Evolutionary conservation across 2,329 filamentous ascomycete genomes (phyloP).

Genomic region (Colletotrichum magnum): DNA sequence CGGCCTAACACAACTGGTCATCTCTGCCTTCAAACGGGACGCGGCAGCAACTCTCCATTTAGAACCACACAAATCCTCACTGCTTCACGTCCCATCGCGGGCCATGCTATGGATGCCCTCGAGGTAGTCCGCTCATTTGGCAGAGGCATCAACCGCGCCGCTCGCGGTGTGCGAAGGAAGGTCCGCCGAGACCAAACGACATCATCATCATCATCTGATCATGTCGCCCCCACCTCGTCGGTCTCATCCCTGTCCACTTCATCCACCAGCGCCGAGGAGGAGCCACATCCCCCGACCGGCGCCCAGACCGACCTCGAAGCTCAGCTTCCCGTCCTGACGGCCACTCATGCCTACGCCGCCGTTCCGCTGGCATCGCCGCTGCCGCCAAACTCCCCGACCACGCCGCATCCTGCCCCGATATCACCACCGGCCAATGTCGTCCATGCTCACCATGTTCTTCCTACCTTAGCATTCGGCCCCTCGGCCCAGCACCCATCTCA

Average conservation of each 20-base stretch:
- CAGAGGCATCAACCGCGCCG: slow-evolving; percentile 35
- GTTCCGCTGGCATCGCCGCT: slow-evolving; percentile 32
- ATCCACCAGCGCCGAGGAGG: slow-evolving; percentile 37
- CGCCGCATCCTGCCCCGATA: slow-evolving; percentile 11
- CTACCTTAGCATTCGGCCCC: slow-evolving; percentile 28
- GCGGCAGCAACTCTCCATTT: slow-evolving; percentile 20
- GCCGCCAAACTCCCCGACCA: slow-evolving; percentile 16
- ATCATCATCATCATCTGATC: slow-evolving; percentile 23
- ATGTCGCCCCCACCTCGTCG: slow-evolving; percentile 20
- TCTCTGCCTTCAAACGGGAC: not conserved
- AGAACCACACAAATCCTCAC: not conserved
- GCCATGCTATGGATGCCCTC: slow-evolving; percentile 35
- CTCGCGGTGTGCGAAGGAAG: slow-evolving; percentile 31
- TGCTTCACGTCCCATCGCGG: slow-evolving; percentile 14
- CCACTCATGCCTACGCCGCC: slow-evolving; percentile 20
- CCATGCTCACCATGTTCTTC: slow-evolving; percentile 22
- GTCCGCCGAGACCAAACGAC: slow-evolving; percentile 19
- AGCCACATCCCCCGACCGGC: slow-evolving; percentile 22
- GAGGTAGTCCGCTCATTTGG: slow-evolving; percentile 35
- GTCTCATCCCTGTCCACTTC: slow-evolving; percentile 37
- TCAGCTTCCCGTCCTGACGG: slow-evolving; percentile 27
- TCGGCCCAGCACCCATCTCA: slow-evolving; percentile 35
- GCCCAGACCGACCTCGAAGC: slow-evolving; percentile 36
- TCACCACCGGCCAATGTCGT: slow-evolving; percentile 24
- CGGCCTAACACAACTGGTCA: not conserved